phyloP scores from a whole-genome alignment of 495 filamentous ascomycete species.

The Niebla homalea region DNA sequence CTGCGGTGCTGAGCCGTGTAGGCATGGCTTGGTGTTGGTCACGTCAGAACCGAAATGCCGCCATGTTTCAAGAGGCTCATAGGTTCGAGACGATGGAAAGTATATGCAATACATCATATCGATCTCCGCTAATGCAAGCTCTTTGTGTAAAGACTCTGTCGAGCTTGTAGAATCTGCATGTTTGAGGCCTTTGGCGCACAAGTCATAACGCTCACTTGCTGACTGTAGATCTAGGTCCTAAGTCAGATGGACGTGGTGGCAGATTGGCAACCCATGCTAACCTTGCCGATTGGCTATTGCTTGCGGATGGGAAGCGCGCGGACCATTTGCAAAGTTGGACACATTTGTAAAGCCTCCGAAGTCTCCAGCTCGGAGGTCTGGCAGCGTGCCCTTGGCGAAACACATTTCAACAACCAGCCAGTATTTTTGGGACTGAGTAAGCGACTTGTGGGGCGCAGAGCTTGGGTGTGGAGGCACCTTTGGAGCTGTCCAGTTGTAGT shows the following conservation, averaged over 20 bases:
- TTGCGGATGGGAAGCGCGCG: too few species aligned
- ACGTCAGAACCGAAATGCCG: too few species aligned
- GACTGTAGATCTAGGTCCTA: too few species aligned
- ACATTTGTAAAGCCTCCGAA: background rate
- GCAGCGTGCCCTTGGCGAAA: conserved; percentile 3
- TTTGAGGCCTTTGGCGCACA: too few species aligned
- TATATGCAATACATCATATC: conserved; percentile 1
- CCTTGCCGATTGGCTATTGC: too few species aligned
- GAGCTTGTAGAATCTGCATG: too few species aligned
- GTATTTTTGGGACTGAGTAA: background rate
- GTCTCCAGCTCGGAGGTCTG: conserved; percentile 2
- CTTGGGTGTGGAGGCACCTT: conserved; percentile 14
- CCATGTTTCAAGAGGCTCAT: background rate
- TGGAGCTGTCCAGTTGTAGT: conserved; percentile 88
- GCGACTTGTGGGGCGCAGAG: too few species aligned
- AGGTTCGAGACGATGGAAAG: background rate
- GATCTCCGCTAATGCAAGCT: background rate
- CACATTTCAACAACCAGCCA: conserved; percentile 3
- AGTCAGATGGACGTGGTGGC: too few species aligned
- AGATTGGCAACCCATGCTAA: too few species aligned
- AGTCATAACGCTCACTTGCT: too few species aligned
- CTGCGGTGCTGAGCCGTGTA: conserved; percentile 47
- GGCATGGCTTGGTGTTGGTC: conserved; percentile 63
- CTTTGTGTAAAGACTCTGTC: too few species aligned
- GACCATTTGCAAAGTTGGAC: too few species aligned